phyloP scores from a whole-genome alignment of 1,284 basidiomycete species.

The Thelephora terrestris region DNA sequence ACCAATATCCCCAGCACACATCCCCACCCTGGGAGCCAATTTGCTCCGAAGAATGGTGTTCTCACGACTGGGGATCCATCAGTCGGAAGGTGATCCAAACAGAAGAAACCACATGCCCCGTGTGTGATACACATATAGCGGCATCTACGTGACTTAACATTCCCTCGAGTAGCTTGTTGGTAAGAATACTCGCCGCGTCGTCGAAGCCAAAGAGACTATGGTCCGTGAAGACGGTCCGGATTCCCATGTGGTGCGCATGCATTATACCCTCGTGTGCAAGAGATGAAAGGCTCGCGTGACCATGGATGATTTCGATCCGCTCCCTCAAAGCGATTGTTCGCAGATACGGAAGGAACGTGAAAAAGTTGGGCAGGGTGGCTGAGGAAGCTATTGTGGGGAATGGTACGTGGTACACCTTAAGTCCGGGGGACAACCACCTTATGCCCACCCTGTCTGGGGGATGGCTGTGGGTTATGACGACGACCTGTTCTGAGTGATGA shows the following conservation, averaged over 20 bases:
- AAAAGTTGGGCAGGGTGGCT: conserved; percentile 91
- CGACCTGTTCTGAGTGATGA: conserved; percentile 46
- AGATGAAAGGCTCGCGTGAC: conserved; percentile 84
- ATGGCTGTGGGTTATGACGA: conserved; percentile 92
- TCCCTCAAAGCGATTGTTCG: conserved; percentile 86
- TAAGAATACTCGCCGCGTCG: conserved; percentile 91
- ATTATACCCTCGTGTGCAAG: conserved; percentile 90
- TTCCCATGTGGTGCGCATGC: conserved; percentile 76
- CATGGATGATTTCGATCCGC: conserved; percentile 81
- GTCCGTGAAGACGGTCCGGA: conserved; percentile 92
- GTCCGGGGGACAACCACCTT: conserved; percentile 73
- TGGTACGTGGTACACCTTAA: conserved; percentile 96
- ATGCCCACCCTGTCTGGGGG: conserved; percentile 78
- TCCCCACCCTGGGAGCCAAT: conserved; percentile 36
- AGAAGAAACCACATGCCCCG: conserved; percentile 51
- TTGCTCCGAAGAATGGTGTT: conserved; percentile 86
- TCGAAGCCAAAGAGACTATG: conserved; percentile 95
- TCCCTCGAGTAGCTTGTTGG: conserved; percentile 89
- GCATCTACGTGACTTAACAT: conserved; percentile 87
- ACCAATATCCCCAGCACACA: background rate
- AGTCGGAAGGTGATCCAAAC: background rate
- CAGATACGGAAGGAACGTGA: conserved; percentile 85
- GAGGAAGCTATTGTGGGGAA: conserved; percentile 80
- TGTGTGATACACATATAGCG: conserved; percentile 96
- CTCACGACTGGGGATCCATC: conserved; percentile 52